phyloP scores from a whole-genome alignment of 75 land plant species.

The Larix kaempferi region DNA sequence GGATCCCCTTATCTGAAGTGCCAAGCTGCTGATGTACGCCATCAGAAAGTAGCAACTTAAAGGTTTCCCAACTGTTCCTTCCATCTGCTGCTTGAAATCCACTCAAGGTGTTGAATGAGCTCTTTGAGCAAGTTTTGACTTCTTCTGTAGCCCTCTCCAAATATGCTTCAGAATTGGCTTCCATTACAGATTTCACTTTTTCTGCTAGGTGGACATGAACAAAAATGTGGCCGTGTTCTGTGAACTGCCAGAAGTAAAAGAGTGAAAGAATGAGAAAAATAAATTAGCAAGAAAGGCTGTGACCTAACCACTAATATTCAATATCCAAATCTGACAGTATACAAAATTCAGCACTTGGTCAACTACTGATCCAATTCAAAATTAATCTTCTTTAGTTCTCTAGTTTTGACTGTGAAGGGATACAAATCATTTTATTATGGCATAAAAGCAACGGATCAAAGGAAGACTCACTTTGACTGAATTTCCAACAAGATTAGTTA shows the following conservation, averaged over 20 bases:
- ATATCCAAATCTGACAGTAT: too few relatives aligned
- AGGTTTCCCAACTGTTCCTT: constrained; percentile 60
- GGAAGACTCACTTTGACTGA: constrained; percentile 64
- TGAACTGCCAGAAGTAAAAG: constrained; percentile 50
- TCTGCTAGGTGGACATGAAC: constrained; percentile 71
- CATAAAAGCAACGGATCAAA: not conserved
- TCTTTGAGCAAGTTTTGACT: not conserved
- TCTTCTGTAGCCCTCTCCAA: constrained; percentile 25
- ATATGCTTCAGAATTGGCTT: constrained; percentile 13
- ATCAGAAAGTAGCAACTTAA: constrained; percentile 43
- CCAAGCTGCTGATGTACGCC: constrained; percentile 12
- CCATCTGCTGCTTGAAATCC: constrained; percentile 63
- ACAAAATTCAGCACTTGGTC: not conserved
- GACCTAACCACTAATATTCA: too few relatives aligned
- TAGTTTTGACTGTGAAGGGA: not conserved
- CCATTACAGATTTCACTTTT: constrained; percentile 12
- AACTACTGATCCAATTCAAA: not conserved
- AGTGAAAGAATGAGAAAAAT: not conserved
- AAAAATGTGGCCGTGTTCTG: constrained; percentile 80
- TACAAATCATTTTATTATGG: not conserved
- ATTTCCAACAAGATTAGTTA: constrained; percentile 91
- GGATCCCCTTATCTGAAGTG: constrained; percentile 7
- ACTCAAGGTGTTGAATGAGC: constrained; percentile 43
- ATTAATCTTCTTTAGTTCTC: not conserved
- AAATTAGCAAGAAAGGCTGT: not conserved